These are phyloP conservation scores for Haplosporangium gracile DNA, from an alignment of 192 early-diverging fungal genomes.

Conservation along the genomic window DNA sequence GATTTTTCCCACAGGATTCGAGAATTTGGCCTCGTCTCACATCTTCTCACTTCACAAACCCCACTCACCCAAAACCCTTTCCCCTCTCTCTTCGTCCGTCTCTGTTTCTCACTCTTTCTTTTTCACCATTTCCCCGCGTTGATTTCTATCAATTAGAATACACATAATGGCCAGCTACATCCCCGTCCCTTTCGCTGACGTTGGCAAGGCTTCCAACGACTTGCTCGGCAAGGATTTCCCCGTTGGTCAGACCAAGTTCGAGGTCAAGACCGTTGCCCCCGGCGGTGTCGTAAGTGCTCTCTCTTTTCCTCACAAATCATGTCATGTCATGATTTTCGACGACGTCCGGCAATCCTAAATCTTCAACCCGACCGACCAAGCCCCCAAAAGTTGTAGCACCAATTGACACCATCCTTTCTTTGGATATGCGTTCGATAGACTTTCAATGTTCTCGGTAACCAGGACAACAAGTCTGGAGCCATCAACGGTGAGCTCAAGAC, in stretches of 20 bases:
- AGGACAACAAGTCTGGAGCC: constrained; percentile 95
- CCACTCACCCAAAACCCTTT: background rate
- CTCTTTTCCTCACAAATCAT: constrained; percentile 12
- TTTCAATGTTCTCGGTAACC: constrained; percentile 95
- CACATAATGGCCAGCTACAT: constrained; percentile 57
- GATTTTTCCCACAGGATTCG: constrained; percentile 12
- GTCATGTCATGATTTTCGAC: background rate
- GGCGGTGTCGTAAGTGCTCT: constrained; percentile 91
- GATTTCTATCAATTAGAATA: background rate
- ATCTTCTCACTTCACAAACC: background rate
- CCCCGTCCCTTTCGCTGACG: constrained; percentile 92
- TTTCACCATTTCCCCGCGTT: background rate
- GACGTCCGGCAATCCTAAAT: background rate
- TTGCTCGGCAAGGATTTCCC: constrained; percentile 98
- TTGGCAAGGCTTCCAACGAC: constrained; percentile 96
- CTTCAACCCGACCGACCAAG: background rate
- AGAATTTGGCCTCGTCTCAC: background rate
- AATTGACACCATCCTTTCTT: background rate
- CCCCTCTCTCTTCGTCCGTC: background rate
- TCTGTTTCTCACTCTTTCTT: background rate
- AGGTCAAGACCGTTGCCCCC: constrained; percentile 96
- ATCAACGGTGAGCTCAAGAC: constrained; percentile 98
- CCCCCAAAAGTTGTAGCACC: background rate
- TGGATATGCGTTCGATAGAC: constrained; percentile 64
- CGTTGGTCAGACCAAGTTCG: constrained; percentile 92